Base-by-base conservation (phyloP, 108 stramenopile genomes). In the Schizochytrium sp. region DNA sequence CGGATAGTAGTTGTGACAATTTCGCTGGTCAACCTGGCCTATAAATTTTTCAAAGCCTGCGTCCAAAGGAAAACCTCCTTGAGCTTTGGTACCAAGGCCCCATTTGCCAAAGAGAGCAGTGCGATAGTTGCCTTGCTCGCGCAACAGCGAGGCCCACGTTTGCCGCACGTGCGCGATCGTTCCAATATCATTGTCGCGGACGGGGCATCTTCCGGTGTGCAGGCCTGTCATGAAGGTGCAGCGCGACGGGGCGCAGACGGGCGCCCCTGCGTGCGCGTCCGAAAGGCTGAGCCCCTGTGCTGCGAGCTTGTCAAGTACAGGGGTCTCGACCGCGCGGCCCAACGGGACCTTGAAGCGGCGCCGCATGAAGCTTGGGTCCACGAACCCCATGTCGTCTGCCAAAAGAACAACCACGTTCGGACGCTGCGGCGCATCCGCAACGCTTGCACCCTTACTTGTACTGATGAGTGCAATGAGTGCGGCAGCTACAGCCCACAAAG, bases 201-300 rank as follows among this genome's bases (percentile, higher is more conserved):
- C n/a, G 18, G n/a, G n/a, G 44, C n/a, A 53, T 21, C 47, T 58
- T 23, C 87, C 87, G 5, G 87, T 25, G 87, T 88, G 87, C 57
- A n/a, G 21, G 60, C 87, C 87, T 12, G 87, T 88, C 58, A 88
- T 60, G 44, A 88, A n/a, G 21, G 58, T 8, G 43, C 43, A n/a
- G 5, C 87, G 28, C 4, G 58, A 60, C 19, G 87, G 87, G n/a
- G 87, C 58, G 87, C 87, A 88, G 25, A 88, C 87, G 44, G 87
- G n/a, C 6, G 58, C 34, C 5, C 87, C 87, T 5, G 87, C 44
- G 58, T 88, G 58, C 19, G 43, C 44, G 21, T 10, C 28, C 19
- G 60, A 21, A 45, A 88, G 48, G 21, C 43, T 5, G 18, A 60
- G 41, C 6, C 87, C 87, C 5, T 58, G 25, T 5, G 44, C 28